These are phyloP conservation scores for Lithohypha guttulata DNA, from an alignment of 2,329 filamentous ascomycete species.

Conservation along the genomic window DNA sequence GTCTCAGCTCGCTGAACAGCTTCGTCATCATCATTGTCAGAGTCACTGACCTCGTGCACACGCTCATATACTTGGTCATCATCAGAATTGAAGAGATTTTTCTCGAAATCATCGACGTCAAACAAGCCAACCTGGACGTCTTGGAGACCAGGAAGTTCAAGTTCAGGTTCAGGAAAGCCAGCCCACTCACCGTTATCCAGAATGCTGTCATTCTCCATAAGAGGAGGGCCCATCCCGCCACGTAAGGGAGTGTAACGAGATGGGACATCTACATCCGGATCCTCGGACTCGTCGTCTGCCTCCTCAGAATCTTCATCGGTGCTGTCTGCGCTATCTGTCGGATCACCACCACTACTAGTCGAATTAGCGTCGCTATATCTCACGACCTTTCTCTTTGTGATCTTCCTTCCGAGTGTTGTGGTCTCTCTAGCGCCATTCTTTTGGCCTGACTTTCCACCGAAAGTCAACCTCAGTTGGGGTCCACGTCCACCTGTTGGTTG, in stretches of 20 bases:
- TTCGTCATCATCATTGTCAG: constrained; percentile 52
- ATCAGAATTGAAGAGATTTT: constrained; percentile 22
- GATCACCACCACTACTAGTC: constrained; percentile 16
- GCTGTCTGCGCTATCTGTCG: constrained; percentile 21
- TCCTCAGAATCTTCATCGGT: constrained; percentile 28
- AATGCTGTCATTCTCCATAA: constrained; percentile 8
- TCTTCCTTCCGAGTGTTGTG: constrained; percentile 10
- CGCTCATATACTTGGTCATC: constrained; percentile 48
- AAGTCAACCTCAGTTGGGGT: constrained; percentile 6
- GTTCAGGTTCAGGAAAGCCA: constrained; percentile 6
- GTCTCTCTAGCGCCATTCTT: constrained; percentile 9
- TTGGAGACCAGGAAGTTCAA: too few species aligned
- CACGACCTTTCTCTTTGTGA: neutral
- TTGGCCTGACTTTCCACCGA: constrained; percentile 5
- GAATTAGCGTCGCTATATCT: constrained; percentile 7
- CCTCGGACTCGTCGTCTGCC: constrained; percentile 33
- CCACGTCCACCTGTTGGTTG: constrained; percentile 10
- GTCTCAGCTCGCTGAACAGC: constrained; percentile 58
- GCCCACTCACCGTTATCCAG: constrained; percentile 13
- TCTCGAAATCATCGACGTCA: constrained; percentile 15
- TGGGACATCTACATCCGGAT: constrained; percentile 32
- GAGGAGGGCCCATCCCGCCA: constrained; percentile 30
- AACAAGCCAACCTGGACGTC: neutral
- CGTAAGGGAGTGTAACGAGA: constrained; percentile 31
- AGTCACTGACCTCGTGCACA: constrained; percentile 69